Base-by-base conservation (phyloP, 108 stramenopile genomes). In the Bacterosira constricta region DNA sequence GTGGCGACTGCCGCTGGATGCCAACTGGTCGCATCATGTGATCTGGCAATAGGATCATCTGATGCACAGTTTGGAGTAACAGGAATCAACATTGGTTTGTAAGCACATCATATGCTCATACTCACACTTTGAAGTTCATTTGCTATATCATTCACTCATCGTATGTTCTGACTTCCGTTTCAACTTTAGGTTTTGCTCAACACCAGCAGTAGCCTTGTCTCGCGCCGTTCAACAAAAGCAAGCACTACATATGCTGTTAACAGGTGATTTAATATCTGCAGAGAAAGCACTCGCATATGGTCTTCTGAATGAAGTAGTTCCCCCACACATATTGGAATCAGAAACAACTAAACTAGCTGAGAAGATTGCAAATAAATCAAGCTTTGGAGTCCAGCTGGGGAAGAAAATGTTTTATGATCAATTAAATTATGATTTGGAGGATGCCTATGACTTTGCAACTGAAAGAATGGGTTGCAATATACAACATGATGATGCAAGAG, bases 211-310 rank as follows among this genome's bases (percentile, higher is more conserved):
- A 7, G 73, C 92, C 1, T 59, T 90, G 4, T 81, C 77, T 23
- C 72, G 89, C 31, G 57, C 59, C 31, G 41, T 93, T 17, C 63
- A 62, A 30, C 55, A 53, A 29, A 93, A 93, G 62, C 82, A 76
- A 18, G 86, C 89, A n/a, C 77, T 93, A 81, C 86, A 88, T 27
- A 93, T 93, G 92, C 67, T 93, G 45, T 47, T 89, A 17, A 93
- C 92, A 5, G 92, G 89, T 11, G 62, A 83, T 5, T 37, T 81
- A 8, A 85, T 93, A 32, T 69, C 84, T 5, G 85, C 92, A 13
- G 30, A 74, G 23, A 73, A 89, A 15, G 92, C 92, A 17, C 41
- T 72, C 23, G 18, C 59, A 30, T 79, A 77, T 61, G 89, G 86
- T 0, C 72, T 90, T 25, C 57, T 89, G 18, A 86, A 81, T 10